phyloP scores from a whole-genome alignment of 208 protist genomes.

The Vickermania ingenoplastis region DNA sequence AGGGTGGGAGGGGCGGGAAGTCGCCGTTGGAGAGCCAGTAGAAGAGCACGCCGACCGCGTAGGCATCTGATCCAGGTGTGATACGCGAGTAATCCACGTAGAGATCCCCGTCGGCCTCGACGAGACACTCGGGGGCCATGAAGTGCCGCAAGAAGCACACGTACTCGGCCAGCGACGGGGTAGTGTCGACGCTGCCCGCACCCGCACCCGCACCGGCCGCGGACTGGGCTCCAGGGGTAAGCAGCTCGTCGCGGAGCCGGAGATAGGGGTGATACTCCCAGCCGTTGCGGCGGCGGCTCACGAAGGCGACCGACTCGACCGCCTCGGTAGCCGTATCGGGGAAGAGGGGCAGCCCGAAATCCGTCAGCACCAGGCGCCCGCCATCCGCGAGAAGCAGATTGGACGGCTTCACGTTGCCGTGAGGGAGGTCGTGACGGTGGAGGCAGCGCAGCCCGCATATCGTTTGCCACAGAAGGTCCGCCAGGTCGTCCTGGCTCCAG shows the following conservation, averaged over 20 bases:
- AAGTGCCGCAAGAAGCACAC: slow-evolving; percentile 20
- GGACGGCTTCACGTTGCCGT: slow-evolving; percentile 48
- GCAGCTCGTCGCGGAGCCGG: neutral
- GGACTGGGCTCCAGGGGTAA: slow-evolving; percentile 5
- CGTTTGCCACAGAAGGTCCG: slow-evolving; percentile 12
- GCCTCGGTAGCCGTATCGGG: slow-evolving; percentile 11
- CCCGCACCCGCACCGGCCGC: no score
- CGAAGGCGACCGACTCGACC: neutral
- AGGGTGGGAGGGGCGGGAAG: slow-evolving; percentile 18
- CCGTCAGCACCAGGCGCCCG: slow-evolving; percentile 11
- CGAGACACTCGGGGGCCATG: slow-evolving; percentile 20
- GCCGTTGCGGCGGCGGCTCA: no score
- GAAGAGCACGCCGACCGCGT: slow-evolving; percentile 47
- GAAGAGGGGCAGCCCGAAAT: slow-evolving; percentile 12
- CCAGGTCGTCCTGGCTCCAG: neutral
- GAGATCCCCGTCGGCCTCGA: neutral
- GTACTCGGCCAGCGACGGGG: slow-evolving; percentile 9
- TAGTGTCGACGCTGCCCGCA: slow-evolving; percentile 8
- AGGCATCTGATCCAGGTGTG: no score
- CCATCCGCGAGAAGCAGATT: slow-evolving; percentile 28
- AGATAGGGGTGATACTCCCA: no score
- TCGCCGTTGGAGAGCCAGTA: slow-evolving; percentile 42
- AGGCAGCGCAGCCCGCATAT: slow-evolving; percentile 10
- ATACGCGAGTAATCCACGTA: slow-evolving; percentile 4
- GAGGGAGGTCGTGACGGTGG: slow-evolving; percentile 13